These are phyloP conservation scores for Backusella tarrabulga DNA, from an alignment of 192 early-diverging fungal genomes.

Conservation along the genomic window DNA sequence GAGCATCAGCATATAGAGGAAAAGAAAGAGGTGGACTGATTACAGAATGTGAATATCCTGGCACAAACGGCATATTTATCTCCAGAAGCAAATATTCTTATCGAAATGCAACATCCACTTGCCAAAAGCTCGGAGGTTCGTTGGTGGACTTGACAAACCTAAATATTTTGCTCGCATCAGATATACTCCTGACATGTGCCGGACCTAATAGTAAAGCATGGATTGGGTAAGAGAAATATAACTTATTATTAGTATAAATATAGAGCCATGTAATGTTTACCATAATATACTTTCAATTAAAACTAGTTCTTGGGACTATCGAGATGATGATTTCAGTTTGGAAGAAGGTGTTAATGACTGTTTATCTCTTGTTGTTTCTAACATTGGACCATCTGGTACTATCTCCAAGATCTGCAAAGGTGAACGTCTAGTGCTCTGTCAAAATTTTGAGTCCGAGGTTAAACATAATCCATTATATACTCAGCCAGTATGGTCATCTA, in stretches of 20 bases:
- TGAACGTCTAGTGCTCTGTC: neutral
- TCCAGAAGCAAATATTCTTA: neutral
- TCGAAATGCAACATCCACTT: neutral
- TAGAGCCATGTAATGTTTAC: neutral
- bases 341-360: neutral
- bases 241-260: neutral
- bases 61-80: neutral
- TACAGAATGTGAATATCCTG: conserved; percentile 1
- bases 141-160: neutral
- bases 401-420: neutral
- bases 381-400: neutral
- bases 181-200: neutral
- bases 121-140: neutral
- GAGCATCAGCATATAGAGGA: neutral
- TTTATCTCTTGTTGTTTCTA: neutral
- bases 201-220: conserved; percentile 8
- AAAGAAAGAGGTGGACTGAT: neutral
- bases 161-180: conserved; percentile 12
- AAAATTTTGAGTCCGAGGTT: neutral
- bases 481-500: neutral
- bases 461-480: neutral
- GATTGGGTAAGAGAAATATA: conserved; percentile 4
- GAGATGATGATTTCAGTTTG: neutral
- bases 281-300: neutral
- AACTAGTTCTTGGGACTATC: conserved; percentile 9